phyloP scores from a whole-genome alignment of 2,329 filamentous ascomycete genomes.

The Colletotrichum limetticola region DNA sequence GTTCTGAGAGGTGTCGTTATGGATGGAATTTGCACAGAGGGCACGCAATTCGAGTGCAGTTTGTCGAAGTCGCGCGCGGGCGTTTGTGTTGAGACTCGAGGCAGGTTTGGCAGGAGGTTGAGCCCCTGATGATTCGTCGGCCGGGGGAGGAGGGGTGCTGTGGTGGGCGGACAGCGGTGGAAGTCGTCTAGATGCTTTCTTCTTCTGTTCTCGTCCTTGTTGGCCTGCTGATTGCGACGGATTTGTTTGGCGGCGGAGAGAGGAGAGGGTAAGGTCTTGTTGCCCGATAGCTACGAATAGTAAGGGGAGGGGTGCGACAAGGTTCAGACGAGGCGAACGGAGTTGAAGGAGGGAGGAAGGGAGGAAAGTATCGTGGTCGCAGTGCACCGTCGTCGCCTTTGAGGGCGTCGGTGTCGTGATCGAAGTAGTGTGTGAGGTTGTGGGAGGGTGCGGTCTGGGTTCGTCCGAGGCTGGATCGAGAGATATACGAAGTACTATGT shows the following conservation, averaged over 20 bases:
- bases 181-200: constrained; percentile 10
- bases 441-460: background rate
- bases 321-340: constrained; percentile 5
- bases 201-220: constrained; percentile 5
- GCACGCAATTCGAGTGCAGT: constrained; percentile 17
- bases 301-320: background rate
- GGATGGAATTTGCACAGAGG: constrained; percentile 8
- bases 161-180: too few species aligned
- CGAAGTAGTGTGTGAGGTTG: background rate
- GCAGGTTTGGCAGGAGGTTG: constrained; percentile 31
- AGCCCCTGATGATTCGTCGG: constrained; percentile 17
- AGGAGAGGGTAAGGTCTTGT: background rate
- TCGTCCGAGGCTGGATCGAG: background rate
- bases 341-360: background rate
- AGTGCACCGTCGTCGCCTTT: background rate
- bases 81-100: constrained; percentile 13
- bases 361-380: background rate
- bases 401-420: constrained; percentile 10
- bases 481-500: background rate
- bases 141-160: background rate
- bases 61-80: constrained; percentile 19
- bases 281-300: background rate
- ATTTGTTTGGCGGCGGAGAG: background rate
- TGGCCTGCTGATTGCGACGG: background rate
- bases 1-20: background rate